Base-by-base conservation (phyloP, 805 yeast genomes). In the Candida sanyiensis region DNA sequence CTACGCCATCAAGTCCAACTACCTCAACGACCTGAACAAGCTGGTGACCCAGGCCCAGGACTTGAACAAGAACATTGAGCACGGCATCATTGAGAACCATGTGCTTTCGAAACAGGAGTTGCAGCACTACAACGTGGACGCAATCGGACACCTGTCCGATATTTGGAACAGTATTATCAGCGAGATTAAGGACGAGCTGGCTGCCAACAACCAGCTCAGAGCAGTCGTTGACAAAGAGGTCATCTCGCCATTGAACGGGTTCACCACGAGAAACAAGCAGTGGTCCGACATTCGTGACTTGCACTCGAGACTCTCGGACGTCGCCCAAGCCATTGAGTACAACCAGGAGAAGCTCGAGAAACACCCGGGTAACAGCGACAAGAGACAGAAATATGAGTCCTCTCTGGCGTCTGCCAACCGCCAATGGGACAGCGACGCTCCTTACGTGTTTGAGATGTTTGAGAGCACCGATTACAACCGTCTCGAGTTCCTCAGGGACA, bases 371-470 rank as follows among this genome's bases (percentile, higher is more conserved):
- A 44, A 51, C 37, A 42, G 55, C 19, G 29, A 45, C 24, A 45
- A 42, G 49, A 29, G 51, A 29, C 42, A 44, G 33, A 57, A 57
- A 65, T 67, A 63, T 47, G 65, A 57, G 46, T 62, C 52, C 61
- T 72, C 63, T 46, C 59, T 64, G 34, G 58, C 53, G 12, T 57
- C 61, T 34, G 70, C 76, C 23, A 77, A 72, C 38, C 66, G 66
- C 25, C 72, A 75, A 50, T 87, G 96, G 96, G 80, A 78, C 45
- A 65, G 74, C 38, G 78, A 80, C 56, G 90, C 93, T 3, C 90
- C 95, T 3, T 76, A 72, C 39, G 75, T 83, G 30, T 82, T 84
- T 54, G 80, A 80, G 49, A 75, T 76, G 47, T 81, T 87, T 56
- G 93, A 86, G 54, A 69, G 68, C 45, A 77, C 81, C 49, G 95